phyloP scores from a whole-genome alignment of 2,329 filamentous ascomycete genomes.

The Colletotrichum sp. region DNA sequence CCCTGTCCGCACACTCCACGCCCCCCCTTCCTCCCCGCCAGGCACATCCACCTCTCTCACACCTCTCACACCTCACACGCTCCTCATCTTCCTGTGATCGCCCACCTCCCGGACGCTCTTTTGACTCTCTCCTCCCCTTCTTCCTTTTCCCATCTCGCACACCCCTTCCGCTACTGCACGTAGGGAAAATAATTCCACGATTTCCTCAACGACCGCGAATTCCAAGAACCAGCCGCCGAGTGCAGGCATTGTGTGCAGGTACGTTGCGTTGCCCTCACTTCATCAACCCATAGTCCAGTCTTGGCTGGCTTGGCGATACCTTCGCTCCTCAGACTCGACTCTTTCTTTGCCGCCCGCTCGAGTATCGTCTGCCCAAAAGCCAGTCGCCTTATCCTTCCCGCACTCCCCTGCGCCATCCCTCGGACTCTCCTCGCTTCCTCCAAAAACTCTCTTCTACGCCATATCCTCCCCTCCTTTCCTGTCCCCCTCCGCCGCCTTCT shows the following conservation, averaged over 20 bases:
- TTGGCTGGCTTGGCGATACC: background rate
- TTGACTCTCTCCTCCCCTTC: background rate
- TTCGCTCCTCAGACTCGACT: background rate
- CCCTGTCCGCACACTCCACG: background rate
- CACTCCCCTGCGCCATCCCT: conserved; percentile 29
- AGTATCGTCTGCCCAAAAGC: conserved; percentile 46
- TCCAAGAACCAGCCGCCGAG: conserved; percentile 19
- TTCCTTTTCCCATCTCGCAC: background rate
- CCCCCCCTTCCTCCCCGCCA: background rate
- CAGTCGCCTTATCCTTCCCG: conserved; percentile 31
- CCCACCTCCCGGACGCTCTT: conserved; percentile 14
- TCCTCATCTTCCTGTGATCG: conserved; percentile 19
- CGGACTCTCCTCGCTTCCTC: conserved; percentile 13
- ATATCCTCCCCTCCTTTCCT: background rate
- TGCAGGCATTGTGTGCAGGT: conserved; percentile 25
- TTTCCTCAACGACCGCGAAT: background rate
- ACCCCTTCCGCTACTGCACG: conserved; percentile 4
- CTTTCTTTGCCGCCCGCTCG: background rate
- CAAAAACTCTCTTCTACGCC: conserved; percentile 27
- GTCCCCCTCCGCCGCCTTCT: conserved; percentile 26
- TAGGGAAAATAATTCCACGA: conserved; percentile 13
- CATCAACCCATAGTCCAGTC: background rate
- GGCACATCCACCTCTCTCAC: conserved; percentile 5
- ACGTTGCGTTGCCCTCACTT: background rate
- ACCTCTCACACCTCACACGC: background rate